Conservation (phyloP, 1,284 basidiomycete species). For the Inonotus obliquus region DNA sequence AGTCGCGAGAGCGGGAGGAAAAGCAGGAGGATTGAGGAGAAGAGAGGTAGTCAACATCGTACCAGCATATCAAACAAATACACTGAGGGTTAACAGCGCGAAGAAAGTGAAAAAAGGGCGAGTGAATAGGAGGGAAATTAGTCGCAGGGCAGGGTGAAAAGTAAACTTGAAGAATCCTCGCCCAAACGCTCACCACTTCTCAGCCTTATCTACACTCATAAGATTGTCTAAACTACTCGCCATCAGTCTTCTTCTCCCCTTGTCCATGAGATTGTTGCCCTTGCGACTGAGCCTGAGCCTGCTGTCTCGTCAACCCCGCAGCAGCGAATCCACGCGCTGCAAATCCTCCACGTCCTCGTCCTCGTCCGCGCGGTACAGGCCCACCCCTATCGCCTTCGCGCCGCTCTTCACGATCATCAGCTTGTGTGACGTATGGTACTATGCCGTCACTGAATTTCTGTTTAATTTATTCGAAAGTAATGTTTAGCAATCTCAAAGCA, state of each 20-base stretch:
- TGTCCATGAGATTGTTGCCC: not conserved
- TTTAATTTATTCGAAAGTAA: no score
- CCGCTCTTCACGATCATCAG: slow-evolving; percentile 53
- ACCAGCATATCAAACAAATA: no score
- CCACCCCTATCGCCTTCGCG: slow-evolving; percentile 23
- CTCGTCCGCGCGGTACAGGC: slow-evolving; percentile 35
- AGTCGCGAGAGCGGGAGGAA: not conserved
- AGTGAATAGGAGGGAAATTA: no score
- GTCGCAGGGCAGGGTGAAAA: no score
- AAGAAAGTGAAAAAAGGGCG: no score
- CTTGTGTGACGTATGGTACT: slow-evolving; percentile 60
- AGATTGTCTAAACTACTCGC: slow-evolving; percentile 21
- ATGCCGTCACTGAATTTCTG: slow-evolving; percentile 62
- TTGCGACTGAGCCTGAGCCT: slow-evolving; percentile 13
- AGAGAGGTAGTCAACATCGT: no score
- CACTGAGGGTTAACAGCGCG: no score
- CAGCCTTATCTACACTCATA: no score
- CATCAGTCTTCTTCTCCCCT: slow-evolving; percentile 27
- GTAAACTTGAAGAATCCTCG: no score
- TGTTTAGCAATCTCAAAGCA: no score
- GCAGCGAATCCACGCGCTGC: slow-evolving; percentile 61
- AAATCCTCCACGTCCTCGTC: slow-evolving; percentile 58
- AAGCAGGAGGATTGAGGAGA: no score
- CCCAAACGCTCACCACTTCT: no score
- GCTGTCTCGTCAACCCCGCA: slow-evolving; percentile 53